Evolutionary conservation across 768 basidiomycete species (phyloP).

Genomic region (Cytidiella melzeri): DNA sequence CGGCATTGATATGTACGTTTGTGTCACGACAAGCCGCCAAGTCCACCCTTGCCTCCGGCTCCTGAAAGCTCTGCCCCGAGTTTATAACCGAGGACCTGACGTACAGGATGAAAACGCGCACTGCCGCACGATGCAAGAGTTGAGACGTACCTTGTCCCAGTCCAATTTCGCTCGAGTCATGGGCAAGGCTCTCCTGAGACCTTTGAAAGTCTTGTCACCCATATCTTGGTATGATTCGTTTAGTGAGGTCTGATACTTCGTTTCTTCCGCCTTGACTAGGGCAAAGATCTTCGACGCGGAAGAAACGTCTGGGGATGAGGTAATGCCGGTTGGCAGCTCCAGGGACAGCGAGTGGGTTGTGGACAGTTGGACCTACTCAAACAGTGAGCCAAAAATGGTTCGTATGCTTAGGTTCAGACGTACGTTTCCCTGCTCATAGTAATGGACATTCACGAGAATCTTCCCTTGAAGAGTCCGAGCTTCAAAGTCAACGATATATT

Average conservation of each 20-base stretch:
- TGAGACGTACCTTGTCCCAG: slow-evolving; percentile 75
- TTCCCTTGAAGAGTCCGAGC: slow-evolving; percentile 60
- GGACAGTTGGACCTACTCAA: slow-evolving; percentile 76
- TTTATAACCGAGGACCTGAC: slow-evolving; percentile 55
- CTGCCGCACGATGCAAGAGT: neutral
- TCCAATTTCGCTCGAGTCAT: slow-evolving; percentile 91
- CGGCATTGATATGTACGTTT: neutral
- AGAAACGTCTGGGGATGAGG: slow-evolving; percentile 41
- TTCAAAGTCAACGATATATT: slow-evolving; percentile 69
- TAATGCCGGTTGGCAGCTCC: slow-evolving; percentile 52
- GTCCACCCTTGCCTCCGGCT: slow-evolving; percentile 56
- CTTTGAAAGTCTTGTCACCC: slow-evolving; percentile 91
- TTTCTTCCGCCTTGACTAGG: slow-evolving; percentile 75
- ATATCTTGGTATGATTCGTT: slow-evolving; percentile 83
- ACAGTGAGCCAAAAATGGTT: neutral
- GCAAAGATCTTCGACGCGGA: slow-evolving; percentile 72
- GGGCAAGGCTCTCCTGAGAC: slow-evolving; percentile 83
- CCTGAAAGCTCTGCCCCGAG: slow-evolving; percentile 70
- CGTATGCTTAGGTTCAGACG: slow-evolving; percentile 18
- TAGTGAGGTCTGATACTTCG: slow-evolving; percentile 71
- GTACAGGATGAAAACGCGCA: neutral
- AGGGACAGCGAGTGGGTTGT: slow-evolving; percentile 67
- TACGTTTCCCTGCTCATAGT: slow-evolving; percentile 97
- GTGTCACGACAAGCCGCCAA: slow-evolving; percentile 25
- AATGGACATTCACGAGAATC: slow-evolving; percentile 84